Conservation (phyloP, 2,329 filamentous ascomycete species). For the Ascocoryne sarcoides region DNA sequence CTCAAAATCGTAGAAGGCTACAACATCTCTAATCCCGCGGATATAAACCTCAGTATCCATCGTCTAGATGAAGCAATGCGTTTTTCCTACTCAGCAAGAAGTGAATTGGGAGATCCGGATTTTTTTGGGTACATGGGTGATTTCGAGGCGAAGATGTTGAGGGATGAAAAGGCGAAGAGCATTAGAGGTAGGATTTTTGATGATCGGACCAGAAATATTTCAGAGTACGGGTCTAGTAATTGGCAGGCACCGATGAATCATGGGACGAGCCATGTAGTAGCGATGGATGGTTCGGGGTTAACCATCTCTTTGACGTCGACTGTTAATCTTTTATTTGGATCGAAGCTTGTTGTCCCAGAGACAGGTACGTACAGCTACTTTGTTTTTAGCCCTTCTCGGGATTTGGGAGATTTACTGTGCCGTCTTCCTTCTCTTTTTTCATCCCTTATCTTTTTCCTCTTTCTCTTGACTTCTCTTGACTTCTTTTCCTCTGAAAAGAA, state of each 20-base stretch:
- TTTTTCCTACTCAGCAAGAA: slow-evolving; percentile 75
- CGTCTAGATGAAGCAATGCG: slow-evolving; percentile 80
- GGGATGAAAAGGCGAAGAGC: slow-evolving; percentile 44
- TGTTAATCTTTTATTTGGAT: slow-evolving; percentile 79
- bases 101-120: slow-evolving; percentile 72
- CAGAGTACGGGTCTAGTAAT: slow-evolving; percentile 62
- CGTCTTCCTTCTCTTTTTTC: too few species aligned
- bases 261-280: slow-evolving; percentile 65
- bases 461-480: neutral
- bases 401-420: too few species aligned
- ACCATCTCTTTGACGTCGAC: slow-evolving; percentile 79
- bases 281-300: slow-evolving; percentile 64
- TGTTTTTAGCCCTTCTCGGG: neutral
- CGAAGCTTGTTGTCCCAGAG: slow-evolving; percentile 66
- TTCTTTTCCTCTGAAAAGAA: too few species aligned
- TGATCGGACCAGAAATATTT: slow-evolving; percentile 58
- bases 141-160: slow-evolving; percentile 62
- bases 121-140: slow-evolving; percentile 56
- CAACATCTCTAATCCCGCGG: slow-evolving; percentile 37
- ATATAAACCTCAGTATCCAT: slow-evolving; percentile 59
- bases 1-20: slow-evolving; percentile 73
- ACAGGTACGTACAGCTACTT: slow-evolving; percentile 52
- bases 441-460: too few species aligned
- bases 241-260: slow-evolving; percentile 61
- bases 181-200: slow-evolving; percentile 65